These are phyloP conservation scores for Polychaeton citri DNA, from an alignment of 2,329 filamentous ascomycete genomes.

Conservation along the genomic window DNA sequence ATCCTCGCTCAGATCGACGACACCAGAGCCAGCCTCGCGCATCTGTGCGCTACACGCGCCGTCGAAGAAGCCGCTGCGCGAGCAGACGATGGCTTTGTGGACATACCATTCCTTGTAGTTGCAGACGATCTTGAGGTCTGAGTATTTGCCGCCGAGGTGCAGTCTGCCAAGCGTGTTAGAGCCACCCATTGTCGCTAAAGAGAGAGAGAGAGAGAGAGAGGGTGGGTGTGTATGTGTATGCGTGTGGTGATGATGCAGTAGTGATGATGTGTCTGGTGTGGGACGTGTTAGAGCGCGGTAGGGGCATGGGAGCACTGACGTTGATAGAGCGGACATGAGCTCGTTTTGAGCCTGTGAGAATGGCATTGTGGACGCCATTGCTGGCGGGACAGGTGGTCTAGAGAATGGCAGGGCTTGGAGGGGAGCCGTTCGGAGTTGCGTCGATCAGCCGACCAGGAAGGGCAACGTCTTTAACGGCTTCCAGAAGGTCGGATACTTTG, in stretches of 20 bases:
- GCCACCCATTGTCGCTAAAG: conserved; percentile 7
- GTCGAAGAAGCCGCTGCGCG: conserved; percentile 33
- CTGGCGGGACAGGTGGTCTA: not conserved
- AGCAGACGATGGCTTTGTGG: conserved; percentile 36
- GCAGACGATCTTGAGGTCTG: conserved; percentile 36
- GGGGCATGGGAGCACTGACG: conserved; percentile 23
- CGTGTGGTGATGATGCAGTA: too few relatives aligned
- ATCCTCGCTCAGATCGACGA: conserved; percentile 25
- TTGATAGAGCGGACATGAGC: conserved; percentile 33
- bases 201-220: conserved; percentile 4
- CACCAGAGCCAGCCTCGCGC: conserved; percentile 19
- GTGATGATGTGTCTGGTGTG: too few relatives aligned
- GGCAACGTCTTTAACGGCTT: not conserved
- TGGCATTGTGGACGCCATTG: conserved; percentile 15
- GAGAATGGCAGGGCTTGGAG: not conserved
- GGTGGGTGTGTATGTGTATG: too few relatives aligned
- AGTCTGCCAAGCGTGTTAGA: conserved; percentile 16
- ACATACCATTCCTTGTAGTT: conserved; percentile 32
- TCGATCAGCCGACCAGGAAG: not conserved
- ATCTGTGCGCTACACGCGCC: conserved; percentile 24
- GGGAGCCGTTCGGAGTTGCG: conserved; percentile 1
- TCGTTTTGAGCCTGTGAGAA: conserved; percentile 28
- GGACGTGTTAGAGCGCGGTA: too few relatives aligned
- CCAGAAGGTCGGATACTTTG: not conserved
- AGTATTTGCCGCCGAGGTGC: conserved; percentile 27